Percentiles rank a stretch among this genome's conserved stretches.
These are phyloP conservation scores for Cadophora sp. DNA, from an alignment of 2,329 filamentous ascomycete species.

Conservation along the genomic window DNA sequence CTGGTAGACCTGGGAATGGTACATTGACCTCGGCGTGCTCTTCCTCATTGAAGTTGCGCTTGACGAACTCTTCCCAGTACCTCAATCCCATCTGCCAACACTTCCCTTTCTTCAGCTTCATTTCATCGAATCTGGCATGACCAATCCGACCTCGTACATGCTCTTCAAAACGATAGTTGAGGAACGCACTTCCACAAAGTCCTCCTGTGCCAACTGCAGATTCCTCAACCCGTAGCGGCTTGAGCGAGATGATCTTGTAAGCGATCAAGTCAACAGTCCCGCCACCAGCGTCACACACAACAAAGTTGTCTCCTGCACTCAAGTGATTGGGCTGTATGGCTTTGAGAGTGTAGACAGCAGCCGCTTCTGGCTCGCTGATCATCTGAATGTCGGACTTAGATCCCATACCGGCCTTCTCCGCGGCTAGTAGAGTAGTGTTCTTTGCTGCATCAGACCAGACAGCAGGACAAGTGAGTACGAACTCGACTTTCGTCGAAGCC, in stretches of 20 bases:
- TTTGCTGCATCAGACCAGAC: constrained; percentile 89
- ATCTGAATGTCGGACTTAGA: constrained; percentile 73
- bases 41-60: constrained; percentile 82
- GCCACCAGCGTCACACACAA: constrained; percentile 63
- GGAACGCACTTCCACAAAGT: constrained; percentile 77
- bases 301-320: constrained; percentile 67
- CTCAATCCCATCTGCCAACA: constrained; percentile 81
- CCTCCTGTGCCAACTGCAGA: constrained; percentile 81
- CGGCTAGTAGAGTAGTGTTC: constrained; percentile 79
- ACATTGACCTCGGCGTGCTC: constrained; percentile 80
- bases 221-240: constrained; percentile 76
- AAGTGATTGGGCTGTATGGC: constrained; percentile 79
- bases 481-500: constrained; percentile 76
- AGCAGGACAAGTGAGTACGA: constrained; percentile 81
- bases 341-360: constrained; percentile 80
- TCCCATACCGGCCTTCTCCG: constrained; percentile 81
- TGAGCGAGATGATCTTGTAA: constrained; percentile 78
- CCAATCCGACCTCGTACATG: constrained; percentile 74
- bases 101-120: constrained; percentile 79
- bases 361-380: constrained; percentile 82
- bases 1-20: constrained; percentile 78
- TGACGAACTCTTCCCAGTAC: constrained; percentile 86
- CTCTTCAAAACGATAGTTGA: constrained; percentile 84
- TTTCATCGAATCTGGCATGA: constrained; percentile 70
- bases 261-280: constrained; percentile 78